Evolutionary conservation across 1,139 yeast genomes (phyloP).

Genomic region (Suhomyces anneliseae): DNA sequence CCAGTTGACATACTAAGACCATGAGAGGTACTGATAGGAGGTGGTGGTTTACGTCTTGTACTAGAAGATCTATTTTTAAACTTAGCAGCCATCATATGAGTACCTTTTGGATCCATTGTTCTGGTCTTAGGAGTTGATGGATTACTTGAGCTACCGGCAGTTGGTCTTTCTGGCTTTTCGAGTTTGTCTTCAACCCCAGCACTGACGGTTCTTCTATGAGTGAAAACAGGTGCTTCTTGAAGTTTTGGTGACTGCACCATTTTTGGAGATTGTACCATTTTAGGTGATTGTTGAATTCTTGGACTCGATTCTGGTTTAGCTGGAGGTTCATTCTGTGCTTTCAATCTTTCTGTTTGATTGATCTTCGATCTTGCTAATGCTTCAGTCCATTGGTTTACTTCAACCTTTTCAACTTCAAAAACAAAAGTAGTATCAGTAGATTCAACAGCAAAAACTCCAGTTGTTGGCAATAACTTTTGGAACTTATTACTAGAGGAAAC

Average conservation of each 20-base stretch:
- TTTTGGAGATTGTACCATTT: constrained; percentile 5
- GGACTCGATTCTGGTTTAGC: constrained; percentile 20
- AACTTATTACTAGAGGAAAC: constrained; percentile 33
- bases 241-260: constrained; percentile 5
- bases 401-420: constrained; percentile 59
- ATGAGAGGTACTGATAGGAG: constrained; percentile 26
- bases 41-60: constrained; percentile 39
- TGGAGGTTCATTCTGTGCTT: not conserved
- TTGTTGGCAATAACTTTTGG: constrained; percentile 35
- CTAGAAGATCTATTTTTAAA: constrained; percentile 12
- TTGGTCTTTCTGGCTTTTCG: not conserved
- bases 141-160: not conserved
- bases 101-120: constrained; percentile 4
- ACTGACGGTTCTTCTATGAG: constrained; percentile 3
- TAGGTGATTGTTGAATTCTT: constrained; percentile 27
- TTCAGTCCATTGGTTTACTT: constrained; percentile 57
- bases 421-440: constrained; percentile 48
- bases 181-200: not conserved
- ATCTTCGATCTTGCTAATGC: constrained; percentile 50
- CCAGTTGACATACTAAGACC: constrained; percentile 39
- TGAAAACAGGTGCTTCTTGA: constrained; percentile 8
- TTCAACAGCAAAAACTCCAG: constrained; percentile 55
- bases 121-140: constrained; percentile 7
- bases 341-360: constrained; percentile 44
- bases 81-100: constrained; percentile 15